phyloP scores from a whole-genome alignment of 2,329 filamentous ascomycete genomes.

The Cercospora zeina region DNA sequence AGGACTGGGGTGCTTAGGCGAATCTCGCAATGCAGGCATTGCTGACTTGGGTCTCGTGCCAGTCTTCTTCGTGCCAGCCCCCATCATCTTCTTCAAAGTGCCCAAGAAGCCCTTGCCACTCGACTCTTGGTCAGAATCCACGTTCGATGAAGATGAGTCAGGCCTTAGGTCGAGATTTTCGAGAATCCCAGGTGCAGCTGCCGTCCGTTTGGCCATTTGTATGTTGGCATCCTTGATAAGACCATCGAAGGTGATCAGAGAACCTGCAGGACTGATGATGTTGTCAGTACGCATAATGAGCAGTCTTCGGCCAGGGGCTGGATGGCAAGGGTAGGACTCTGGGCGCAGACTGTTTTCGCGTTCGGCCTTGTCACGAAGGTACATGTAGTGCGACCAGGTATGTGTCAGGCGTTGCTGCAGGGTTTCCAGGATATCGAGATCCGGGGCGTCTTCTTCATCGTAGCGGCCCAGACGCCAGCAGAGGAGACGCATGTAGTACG shows the following conservation, averaged over 20 bases:
- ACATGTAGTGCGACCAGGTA: conserved; percentile 78
- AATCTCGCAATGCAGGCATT: conserved; percentile 23
- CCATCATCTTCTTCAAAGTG: conserved; percentile 42
- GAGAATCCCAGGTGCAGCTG: conserved; percentile 33
- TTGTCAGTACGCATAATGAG: conserved; percentile 85
- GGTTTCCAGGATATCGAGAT: conserved; percentile 61
- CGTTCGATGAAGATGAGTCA: conserved; percentile 33
- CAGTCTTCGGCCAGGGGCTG: conserved; percentile 80
- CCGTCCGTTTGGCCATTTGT: conserved; percentile 39
- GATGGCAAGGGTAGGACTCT: conserved; percentile 78
- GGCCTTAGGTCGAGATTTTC: conserved; percentile 35
- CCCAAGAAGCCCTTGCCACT: conserved; percentile 38
- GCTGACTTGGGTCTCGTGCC: conserved; percentile 31
- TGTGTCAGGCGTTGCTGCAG: conserved; percentile 68
- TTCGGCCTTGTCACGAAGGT: conserved; percentile 68
- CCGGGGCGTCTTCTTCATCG: conserved; percentile 57
- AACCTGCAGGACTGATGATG: conserved; percentile 52
- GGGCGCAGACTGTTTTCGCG: conserved; percentile 58
- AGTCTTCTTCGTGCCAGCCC: conserved; percentile 30
- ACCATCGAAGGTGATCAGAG: conserved; percentile 66
- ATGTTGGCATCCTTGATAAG: conserved; percentile 47
- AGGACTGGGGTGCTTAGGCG: conserved; percentile 7
- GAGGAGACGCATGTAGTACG: conserved; percentile 86
- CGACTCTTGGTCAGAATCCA: conserved; percentile 33
- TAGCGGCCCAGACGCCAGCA: conserved; percentile 87